Evolutionary conservation across 1,284 basidiomycete genomes (phyloP).

Genomic region (Irpex sp.): DNA sequence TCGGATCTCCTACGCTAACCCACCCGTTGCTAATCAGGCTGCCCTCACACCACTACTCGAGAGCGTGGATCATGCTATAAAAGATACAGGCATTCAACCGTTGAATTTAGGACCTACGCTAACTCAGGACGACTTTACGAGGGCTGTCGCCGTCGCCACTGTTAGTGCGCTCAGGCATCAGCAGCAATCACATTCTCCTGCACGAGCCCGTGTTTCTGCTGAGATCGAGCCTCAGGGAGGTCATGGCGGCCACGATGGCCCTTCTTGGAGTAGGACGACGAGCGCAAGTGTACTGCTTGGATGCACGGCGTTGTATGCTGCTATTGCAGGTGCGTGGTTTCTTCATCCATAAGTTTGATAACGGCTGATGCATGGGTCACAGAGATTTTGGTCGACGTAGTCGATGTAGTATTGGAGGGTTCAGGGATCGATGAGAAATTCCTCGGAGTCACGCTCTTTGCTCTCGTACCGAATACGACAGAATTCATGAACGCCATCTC

Average conservation of each 20-base stretch:
- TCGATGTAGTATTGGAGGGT: conserved; percentile 92
- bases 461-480: conserved; percentile 97
- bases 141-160: conserved; percentile 88
- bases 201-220: conserved; percentile 33
- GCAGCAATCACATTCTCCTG: conserved; percentile 51
- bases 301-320: conserved; percentile 92
- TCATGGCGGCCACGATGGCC: conserved; percentile 90
- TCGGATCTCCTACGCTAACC: conserved; percentile 54
- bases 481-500: conserved; percentile 99
- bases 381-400: conserved; percentile 94
- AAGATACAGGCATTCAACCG: conserved; percentile 52
- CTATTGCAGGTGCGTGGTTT: conserved; percentile 80
- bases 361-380: not conserved
- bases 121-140: conserved; percentile 84
- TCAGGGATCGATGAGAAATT: conserved; percentile 98
- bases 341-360: not conserved
- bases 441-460: conserved; percentile 94
- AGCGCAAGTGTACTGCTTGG: conserved; percentile 84
- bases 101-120: conserved; percentile 64
- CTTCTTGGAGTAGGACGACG: conserved; percentile 87
- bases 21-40: conserved; percentile 28
- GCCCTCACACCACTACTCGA: conserved; percentile 71
- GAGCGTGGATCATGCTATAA: conserved; percentile 71
- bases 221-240: conserved; percentile 40
- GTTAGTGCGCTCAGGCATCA: conserved; percentile 81